These are phyloP conservation scores for Mycena venus DNA, from an alignment of 768 basidiomycete species.

Conservation along the genomic window DNA sequence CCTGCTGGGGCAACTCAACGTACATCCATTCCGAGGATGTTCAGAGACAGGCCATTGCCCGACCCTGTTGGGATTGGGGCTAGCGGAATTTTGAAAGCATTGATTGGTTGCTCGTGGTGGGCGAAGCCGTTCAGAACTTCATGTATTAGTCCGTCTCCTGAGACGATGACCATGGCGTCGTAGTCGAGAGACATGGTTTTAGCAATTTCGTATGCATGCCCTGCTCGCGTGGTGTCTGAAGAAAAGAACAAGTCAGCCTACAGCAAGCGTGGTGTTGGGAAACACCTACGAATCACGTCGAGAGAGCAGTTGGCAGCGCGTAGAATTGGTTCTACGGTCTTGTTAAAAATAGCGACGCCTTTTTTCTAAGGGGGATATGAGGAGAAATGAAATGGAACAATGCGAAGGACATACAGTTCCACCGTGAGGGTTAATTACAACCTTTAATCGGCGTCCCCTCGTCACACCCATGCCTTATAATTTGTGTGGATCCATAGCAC, in stretches of 20 bases:
- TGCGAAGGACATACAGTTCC: constrained; percentile 69
- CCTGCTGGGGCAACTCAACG: constrained; percentile 22
- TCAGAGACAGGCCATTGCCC: constrained; percentile 82
- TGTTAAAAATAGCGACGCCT: constrained; percentile 64
- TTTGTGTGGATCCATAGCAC: not conserved
- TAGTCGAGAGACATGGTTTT: constrained; percentile 68
- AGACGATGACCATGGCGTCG: constrained; percentile 82
- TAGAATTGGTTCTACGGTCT: constrained; percentile 79
- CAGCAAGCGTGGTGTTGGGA: not conserved
- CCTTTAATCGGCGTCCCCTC: constrained; percentile 68
- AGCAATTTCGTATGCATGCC: constrained; percentile 78
- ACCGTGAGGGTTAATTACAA: constrained; percentile 85
- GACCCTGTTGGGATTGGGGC: constrained; percentile 88
- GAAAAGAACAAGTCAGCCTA: not conserved
- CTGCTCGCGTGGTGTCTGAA: constrained; percentile 73
- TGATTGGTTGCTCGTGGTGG: constrained; percentile 67
- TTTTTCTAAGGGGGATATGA: constrained; percentile 65
- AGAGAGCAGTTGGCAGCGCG: constrained; percentile 73
- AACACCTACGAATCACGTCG: constrained; percentile 71
- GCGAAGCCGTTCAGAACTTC: constrained; percentile 90
- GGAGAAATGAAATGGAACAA: constrained; percentile 8
- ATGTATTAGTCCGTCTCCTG: constrained; percentile 88
- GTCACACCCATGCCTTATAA: constrained; percentile 60
- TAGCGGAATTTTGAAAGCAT: constrained; percentile 77
- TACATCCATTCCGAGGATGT: constrained; percentile 79